Evolutionary conservation across 2,329 filamentous ascomycete genomes (phyloP).

Genomic region (Exophiala sp.): DNA sequence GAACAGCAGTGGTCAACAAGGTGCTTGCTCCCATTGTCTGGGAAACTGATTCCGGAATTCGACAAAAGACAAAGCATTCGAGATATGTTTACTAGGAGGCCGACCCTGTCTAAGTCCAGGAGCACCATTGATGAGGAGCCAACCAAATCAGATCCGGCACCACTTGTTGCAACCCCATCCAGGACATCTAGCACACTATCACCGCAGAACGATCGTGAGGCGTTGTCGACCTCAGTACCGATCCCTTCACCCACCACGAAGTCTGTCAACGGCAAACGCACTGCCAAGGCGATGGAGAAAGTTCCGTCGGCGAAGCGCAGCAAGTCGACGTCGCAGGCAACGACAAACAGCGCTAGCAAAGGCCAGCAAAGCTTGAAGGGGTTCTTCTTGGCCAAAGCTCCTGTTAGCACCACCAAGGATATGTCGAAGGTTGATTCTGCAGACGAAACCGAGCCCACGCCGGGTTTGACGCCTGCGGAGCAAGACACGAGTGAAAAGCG

Average conservation of each 20-base stretch:
- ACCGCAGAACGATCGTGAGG: neutral
- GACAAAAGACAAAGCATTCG: constrained; percentile 76
- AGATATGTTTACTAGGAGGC: constrained; percentile 77
- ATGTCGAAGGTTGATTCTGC: neutral
- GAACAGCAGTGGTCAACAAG: constrained; percentile 60
- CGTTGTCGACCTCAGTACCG: constrained; percentile 6
- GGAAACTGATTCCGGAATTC: constrained; percentile 80
- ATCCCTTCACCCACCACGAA: constrained; percentile 10
- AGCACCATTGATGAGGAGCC: constrained; percentile 6
- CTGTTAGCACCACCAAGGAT: constrained; percentile 14
- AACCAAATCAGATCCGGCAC: no score
- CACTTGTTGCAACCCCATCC: neutral
- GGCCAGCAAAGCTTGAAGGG: constrained; percentile 63
- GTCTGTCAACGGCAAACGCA: constrained; percentile 36
- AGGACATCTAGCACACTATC: neutral
- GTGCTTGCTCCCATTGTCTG: constrained; percentile 67
- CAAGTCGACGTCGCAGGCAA: constrained; percentile 38
- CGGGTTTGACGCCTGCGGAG: no score
- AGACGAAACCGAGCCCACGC: no score
- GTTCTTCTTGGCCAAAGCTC: constrained; percentile 65
- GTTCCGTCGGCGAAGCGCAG: constrained; percentile 44
- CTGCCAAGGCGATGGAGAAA: constrained; percentile 32
- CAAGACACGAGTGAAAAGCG: no score
- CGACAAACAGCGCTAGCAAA: constrained; percentile 35
- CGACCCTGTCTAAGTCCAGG: constrained; percentile 30